Percentiles rank a stretch among this genome's conserved stretches.
These are phyloP conservation scores for Fusarium staphyleae DNA, from an alignment of 2,329 filamentous ascomycete genomes.

Conservation along the genomic window DNA sequence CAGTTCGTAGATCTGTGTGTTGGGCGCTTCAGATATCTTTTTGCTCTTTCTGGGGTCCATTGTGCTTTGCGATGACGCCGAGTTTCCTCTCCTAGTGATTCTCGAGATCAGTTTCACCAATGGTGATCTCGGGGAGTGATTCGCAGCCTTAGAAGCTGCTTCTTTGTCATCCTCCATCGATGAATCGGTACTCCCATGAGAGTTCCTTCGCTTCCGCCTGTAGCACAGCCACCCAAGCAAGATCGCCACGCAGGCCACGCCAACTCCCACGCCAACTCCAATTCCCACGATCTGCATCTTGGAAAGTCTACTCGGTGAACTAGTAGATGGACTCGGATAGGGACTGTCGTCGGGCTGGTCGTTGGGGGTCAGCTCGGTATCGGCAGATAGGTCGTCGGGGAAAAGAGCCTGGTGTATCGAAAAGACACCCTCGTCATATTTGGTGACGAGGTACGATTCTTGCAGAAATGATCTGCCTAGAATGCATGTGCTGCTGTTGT, in stretches of 20 bases:
- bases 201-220: slow-evolving; percentile 44
- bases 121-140: slow-evolving; percentile 35
- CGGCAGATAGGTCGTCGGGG: slow-evolving; percentile 51
- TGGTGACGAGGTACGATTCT: slow-evolving; percentile 67
- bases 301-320: slow-evolving; percentile 44
- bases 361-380: slow-evolving; percentile 53
- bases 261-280: slow-evolving; percentile 51
- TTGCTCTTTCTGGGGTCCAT: slow-evolving; percentile 33
- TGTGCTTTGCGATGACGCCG: slow-evolving; percentile 32
- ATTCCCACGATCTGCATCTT: slow-evolving; percentile 55
- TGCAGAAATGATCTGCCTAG: slow-evolving; percentile 75
- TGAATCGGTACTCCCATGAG: slow-evolving; percentile 32
- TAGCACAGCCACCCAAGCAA: slow-evolving; percentile 46
- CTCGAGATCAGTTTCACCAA: slow-evolving; percentile 49
- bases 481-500: slow-evolving; percentile 62
- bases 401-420: slow-evolving; percentile 64
- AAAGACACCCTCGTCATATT: slow-evolving; percentile 61
- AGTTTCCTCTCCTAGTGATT: slow-evolving; percentile 49
- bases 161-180: slow-evolving; percentile 48
- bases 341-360: slow-evolving; percentile 54
- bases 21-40: slow-evolving; percentile 46
- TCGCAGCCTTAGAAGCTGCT: slow-evolving; percentile 45
- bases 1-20: slow-evolving; percentile 61
- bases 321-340: slow-evolving; percentile 49
- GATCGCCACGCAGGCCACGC: slow-evolving; percentile 39